Percentiles rank a stretch among this genome's conserved stretches.
Evolutionary conservation across 139 green algal species (phyloP).

Genomic region (Chlorella sp.): DNA sequence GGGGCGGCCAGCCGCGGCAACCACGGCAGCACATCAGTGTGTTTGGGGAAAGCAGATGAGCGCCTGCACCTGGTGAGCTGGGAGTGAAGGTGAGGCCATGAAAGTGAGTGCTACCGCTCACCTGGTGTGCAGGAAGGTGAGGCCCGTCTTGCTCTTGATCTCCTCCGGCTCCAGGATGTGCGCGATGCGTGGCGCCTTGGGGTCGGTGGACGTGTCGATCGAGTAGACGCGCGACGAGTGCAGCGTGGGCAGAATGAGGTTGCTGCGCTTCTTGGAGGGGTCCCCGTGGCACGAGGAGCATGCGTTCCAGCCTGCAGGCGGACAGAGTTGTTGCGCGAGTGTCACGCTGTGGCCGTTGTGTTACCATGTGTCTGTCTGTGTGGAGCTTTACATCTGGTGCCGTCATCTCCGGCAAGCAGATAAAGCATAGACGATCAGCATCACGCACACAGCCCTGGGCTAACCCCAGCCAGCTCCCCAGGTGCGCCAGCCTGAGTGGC

Average conservation of each 20-base stretch:
- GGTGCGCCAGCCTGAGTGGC: not conserved
- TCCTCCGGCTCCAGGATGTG: conserved; percentile 52
- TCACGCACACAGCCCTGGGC: not conserved
- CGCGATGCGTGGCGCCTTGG: conserved; percentile 40
- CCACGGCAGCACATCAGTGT: too few species aligned
- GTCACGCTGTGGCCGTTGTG: too few species aligned
- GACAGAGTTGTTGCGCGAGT: not conserved
- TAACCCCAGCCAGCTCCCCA: not conserved
- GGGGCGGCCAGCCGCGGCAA: too few species aligned
- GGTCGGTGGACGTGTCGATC: conserved; percentile 51
- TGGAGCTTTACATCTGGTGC: not conserved
- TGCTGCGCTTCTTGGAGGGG: conserved; percentile 28
- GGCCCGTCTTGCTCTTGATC: conserved; percentile 38
- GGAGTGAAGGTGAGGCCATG: not conserved
- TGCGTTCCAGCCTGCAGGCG: conserved; percentile 63
- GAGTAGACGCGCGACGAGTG: conserved; percentile 27
- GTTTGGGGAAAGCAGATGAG: too few species aligned
- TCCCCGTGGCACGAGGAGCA: conserved; percentile 69
- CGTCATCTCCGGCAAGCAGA: not conserved
- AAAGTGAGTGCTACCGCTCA: not conserved
- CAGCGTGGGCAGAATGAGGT: conserved; percentile 59
- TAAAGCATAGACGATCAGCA: too few species aligned
- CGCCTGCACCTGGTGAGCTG: not conserved
- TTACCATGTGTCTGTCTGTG: too few species aligned
- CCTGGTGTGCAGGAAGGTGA: conserved; percentile 56